Conservation (phyloP, 495 filamentous ascomycete genomes). For the Penicillium soppii region DNA sequence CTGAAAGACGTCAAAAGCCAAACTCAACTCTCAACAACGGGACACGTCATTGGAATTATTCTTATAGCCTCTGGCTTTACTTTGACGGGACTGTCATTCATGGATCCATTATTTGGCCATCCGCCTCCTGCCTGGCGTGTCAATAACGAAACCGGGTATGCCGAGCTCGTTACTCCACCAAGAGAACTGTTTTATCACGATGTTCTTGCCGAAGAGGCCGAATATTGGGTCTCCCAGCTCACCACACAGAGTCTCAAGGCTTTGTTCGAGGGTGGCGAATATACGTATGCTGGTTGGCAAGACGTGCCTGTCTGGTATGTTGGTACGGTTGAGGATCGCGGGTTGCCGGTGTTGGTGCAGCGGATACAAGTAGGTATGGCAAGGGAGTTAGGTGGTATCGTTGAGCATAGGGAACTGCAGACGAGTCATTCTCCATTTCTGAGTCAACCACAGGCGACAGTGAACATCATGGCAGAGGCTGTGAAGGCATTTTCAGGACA, state of each 20-base stretch:
- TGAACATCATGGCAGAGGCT: slow-evolving; percentile 23
- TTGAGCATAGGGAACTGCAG: slow-evolving; percentile 22
- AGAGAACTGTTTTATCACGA: slow-evolving; percentile 30
- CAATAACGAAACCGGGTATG: slow-evolving; percentile 19
- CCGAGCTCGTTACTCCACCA: slow-evolving; percentile 22
- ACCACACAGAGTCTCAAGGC: slow-evolving; percentile 23
- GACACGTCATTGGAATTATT: slow-evolving; percentile 43
- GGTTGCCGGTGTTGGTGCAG: slow-evolving; percentile 27
- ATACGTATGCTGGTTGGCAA: slow-evolving; percentile 23
- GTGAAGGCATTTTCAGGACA: slow-evolving; percentile 23
- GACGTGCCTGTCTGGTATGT: slow-evolving; percentile 29
- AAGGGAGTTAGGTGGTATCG: slow-evolving; percentile 17
- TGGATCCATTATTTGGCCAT: slow-evolving; percentile 23
- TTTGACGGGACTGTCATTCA: slow-evolving; percentile 13
- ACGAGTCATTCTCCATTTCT: slow-evolving; percentile 28
- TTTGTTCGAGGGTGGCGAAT: slow-evolving; percentile 25
- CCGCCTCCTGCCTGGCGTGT: slow-evolving; percentile 19
- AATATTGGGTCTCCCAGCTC: slow-evolving; percentile 19
- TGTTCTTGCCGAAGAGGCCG: slow-evolving; percentile 18
- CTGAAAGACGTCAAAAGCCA: slow-evolving; percentile 9
- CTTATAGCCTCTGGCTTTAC: slow-evolving; percentile 24
- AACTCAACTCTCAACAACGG: slow-evolving; percentile 15
- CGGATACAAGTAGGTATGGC: slow-evolving; percentile 25
- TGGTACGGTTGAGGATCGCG: slow-evolving; percentile 23
- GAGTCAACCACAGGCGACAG: slow-evolving; percentile 15